Evolutionary conservation across 2,329 filamentous ascomycete species (phyloP).

Genomic region (Ceratocystis lukuohia): DNA sequence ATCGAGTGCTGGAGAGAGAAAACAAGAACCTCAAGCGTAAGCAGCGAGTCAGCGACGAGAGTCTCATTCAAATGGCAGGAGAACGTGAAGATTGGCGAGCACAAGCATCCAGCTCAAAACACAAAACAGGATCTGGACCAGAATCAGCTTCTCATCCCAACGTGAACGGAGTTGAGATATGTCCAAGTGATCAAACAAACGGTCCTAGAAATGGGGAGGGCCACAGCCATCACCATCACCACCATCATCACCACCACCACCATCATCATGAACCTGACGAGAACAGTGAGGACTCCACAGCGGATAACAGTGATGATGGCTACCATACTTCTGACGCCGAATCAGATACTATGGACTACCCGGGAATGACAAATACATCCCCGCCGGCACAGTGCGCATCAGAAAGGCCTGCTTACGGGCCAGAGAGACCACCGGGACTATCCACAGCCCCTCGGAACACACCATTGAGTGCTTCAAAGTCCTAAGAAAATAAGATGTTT

Average conservation of each 20-base stretch:
- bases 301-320: conserved; percentile 12
- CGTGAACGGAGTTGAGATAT: conserved; percentile 8
- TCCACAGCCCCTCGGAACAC: conserved; percentile 19
- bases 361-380: neutral
- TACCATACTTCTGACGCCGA: conserved; percentile 13
- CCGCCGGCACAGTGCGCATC: neutral
- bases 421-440: conserved; percentile 21
- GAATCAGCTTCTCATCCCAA: neutral
- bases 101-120: conserved; percentile 39
- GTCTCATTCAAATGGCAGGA: conserved; percentile 94
- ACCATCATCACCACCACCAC: neutral
- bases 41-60: conserved; percentile 83
- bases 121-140: conserved; percentile 36
- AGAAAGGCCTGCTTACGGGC: conserved; percentile 15
- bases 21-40: conserved; percentile 84
- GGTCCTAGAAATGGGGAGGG: conserved; percentile 1
- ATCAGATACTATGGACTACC: conserved; percentile 12
- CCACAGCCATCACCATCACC: conserved; percentile 1
- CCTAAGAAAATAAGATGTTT: conserved; percentile 2
- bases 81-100: conserved; percentile 66
- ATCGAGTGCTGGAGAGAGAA: conserved; percentile 90
- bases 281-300: conserved; percentile 6
- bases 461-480: conserved; percentile 10
- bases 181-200: neutral
- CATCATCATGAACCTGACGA: conserved; percentile 1